phyloP scores from a whole-genome alignment of 805 yeast genomes.

The Wickerhamomyces kurtzmanii region DNA sequence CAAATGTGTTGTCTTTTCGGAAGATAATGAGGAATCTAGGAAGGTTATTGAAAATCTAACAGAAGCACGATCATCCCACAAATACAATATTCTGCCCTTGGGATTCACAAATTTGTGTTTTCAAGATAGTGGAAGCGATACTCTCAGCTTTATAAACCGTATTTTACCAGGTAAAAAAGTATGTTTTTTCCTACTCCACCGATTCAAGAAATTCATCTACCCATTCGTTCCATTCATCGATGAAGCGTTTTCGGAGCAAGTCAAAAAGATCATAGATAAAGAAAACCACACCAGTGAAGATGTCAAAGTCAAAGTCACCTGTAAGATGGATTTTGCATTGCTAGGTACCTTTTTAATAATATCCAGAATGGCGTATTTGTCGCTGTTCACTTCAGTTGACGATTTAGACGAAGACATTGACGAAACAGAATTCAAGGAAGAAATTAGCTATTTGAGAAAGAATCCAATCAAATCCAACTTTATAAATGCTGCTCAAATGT shows the following conservation, averaged over 20 bases:
- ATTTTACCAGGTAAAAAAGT: too few species aligned
- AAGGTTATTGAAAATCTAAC: too few species aligned
- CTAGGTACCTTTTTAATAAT: slow-evolving; percentile 12
- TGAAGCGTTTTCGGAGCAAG: slow-evolving; percentile 7
- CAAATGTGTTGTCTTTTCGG: too few species aligned
- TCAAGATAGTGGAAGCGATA: too few species aligned
- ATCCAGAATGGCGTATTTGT: slow-evolving; percentile 11
- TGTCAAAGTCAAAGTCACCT: slow-evolving; percentile 6
- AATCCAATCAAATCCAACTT: slow-evolving; percentile 36
- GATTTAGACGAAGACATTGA: background rate
- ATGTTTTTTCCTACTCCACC: too few species aligned
- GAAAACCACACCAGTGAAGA: slow-evolving; percentile 1
- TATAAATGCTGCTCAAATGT: slow-evolving; percentile 40
- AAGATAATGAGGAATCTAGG: too few species aligned
- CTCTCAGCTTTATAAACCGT: too few species aligned
- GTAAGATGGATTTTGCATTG: slow-evolving; percentile 17
- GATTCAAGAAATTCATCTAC: too few species aligned
- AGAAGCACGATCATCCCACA: too few species aligned
- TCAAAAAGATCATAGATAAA: slow-evolving; percentile 5
- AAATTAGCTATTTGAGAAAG: slow-evolving; percentile 27
- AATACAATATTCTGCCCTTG: too few species aligned
- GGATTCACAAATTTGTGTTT: too few species aligned
- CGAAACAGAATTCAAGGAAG: slow-evolving; percentile 4
- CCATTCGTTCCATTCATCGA: slow-evolving; percentile 18
- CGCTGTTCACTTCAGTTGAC: background rate